Percentiles rank a stretch among this genome's conserved stretches.
These are phyloP conservation scores for Aspergillus cejpii DNA, from an alignment of 2,329 filamentous ascomycete species.

Conservation along the genomic window DNA sequence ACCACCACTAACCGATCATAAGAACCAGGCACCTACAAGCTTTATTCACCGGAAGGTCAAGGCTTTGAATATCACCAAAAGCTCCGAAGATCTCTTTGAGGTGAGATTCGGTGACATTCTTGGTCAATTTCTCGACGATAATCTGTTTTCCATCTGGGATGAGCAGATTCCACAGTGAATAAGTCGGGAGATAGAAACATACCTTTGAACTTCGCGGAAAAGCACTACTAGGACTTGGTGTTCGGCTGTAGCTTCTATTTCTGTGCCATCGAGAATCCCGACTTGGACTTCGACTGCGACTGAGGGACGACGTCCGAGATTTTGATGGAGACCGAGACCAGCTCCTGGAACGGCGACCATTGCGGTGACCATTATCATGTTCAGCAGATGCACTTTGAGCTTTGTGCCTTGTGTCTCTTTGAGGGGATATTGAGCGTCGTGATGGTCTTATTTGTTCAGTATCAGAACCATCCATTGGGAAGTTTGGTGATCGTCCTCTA, in stretches of 20 bases:
- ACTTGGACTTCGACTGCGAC: conserved; percentile 37
- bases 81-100: conserved; percentile 84
- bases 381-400: conserved; percentile 25
- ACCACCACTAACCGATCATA: conserved; percentile 1
- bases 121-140: conserved; percentile 90
- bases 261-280: conserved; percentile 34
- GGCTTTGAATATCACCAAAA: conserved; percentile 76
- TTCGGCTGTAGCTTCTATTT: conserved; percentile 27
- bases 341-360: conserved; percentile 24
- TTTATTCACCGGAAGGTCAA: conserved; percentile 85
- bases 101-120: conserved; percentile 85
- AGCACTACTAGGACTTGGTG: conserved; percentile 21
- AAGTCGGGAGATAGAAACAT: background rate
- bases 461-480: conserved; percentile 17
- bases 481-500: conserved; percentile 26
- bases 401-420: conserved; percentile 26
- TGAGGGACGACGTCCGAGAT: conserved; percentile 28
- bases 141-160: conserved; percentile 52
- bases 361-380: conserved; percentile 20
- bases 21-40: conserved; percentile 55
- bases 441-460: conserved; percentile 24
- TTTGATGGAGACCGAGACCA: conserved; percentile 26
- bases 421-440: conserved; percentile 33
- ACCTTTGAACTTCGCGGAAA: conserved; percentile 36
- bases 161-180: background rate